These are phyloP conservation scores for Thielaviopsis musarum DNA, from an alignment of 2,329 filamentous ascomycete species.

Conservation along the genomic window DNA sequence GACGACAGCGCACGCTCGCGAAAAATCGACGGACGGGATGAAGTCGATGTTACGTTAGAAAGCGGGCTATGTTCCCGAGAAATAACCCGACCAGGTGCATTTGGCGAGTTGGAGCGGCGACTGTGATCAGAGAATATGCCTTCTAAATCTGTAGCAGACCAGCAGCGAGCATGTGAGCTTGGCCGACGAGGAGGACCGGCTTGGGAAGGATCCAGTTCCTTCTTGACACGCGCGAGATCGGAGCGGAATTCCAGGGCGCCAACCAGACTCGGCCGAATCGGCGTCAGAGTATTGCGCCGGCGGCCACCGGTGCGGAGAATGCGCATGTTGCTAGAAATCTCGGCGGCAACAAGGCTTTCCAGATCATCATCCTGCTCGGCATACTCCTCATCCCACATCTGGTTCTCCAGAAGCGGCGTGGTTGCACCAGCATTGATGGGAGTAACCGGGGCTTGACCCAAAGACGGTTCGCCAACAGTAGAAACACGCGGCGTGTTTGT, in stretches of 20 bases:
- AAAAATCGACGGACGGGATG: neutral
- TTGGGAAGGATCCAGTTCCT: conserved; percentile 17
- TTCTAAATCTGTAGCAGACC: conserved; percentile 7
- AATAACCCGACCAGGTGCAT: neutral
- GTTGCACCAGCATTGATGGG: conserved; percentile 7
- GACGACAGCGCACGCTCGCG: conserved; percentile 29
- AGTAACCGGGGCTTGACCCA: neutral
- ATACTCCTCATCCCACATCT: conserved; percentile 21
- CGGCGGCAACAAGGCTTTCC: conserved; percentile 53
- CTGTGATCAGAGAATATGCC: conserved; percentile 2
- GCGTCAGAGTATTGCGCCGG: conserved; percentile 56
- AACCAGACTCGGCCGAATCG: conserved; percentile 82
- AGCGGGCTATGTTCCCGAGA: neutral
- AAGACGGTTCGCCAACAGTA: neutral
- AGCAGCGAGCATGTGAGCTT: neutral
- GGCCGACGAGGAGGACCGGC: conserved; percentile 15
- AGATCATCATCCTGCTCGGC: conserved; percentile 34
- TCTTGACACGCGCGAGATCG: conserved; percentile 71
- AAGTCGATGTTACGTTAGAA: neutral
- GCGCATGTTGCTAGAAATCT: conserved; percentile 87
- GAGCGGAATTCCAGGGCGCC: conserved; percentile 89
- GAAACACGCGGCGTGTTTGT: conserved; percentile 33
- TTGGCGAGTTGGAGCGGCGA: conserved; percentile 1
- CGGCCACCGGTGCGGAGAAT: conserved; percentile 51
- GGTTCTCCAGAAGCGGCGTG: conserved; percentile 26